These are phyloP conservation scores for Daedalea quercina DNA, from an alignment of 768 basidiomycete genomes.

Conservation along the genomic window DNA sequence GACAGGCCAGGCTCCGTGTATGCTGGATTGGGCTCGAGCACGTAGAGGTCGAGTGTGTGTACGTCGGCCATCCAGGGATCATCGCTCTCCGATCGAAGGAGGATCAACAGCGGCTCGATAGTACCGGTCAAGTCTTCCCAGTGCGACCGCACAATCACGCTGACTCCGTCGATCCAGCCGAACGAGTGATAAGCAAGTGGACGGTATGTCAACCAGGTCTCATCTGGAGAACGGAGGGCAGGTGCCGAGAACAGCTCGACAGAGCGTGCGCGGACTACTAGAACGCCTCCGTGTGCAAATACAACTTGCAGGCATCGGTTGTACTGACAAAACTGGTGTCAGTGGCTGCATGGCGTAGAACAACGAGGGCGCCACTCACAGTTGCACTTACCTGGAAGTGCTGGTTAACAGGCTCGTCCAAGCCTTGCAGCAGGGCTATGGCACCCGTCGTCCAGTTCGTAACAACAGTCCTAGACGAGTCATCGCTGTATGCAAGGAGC, in stretches of 20 bases:
- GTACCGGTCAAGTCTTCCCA: neutral
- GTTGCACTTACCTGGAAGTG: constrained; percentile 23
- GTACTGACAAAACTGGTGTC: constrained; percentile 23
- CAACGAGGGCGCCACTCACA: neutral
- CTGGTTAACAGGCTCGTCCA: constrained; percentile 21
- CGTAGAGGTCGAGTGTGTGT: constrained; percentile 47
- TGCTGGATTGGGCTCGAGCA: constrained; percentile 32
- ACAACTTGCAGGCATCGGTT: constrained; percentile 49
- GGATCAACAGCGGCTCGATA: constrained; percentile 34
- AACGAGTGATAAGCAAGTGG: constrained; percentile 44
- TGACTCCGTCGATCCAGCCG: constrained; percentile 63
- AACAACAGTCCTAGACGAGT: constrained; percentile 42
- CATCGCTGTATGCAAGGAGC: constrained; percentile 48
- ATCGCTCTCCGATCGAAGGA: constrained; percentile 52
- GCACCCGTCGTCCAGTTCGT: constrained; percentile 46
- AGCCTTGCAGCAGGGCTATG: constrained; percentile 40
- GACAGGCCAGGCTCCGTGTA: no score
- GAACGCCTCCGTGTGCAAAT: constrained; percentile 37
- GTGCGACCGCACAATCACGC: constrained; percentile 23
- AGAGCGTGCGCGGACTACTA: constrained; percentile 55
- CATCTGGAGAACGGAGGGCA: constrained; percentile 20
- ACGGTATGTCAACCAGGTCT: constrained; percentile 21
- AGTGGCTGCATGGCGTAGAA: neutral
- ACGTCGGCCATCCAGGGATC: constrained; percentile 51
- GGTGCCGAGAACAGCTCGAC: constrained; percentile 51